phyloP scores from a whole-genome alignment of 1,284 basidiomycete species.

The Phenoliferia sp. region DNA sequence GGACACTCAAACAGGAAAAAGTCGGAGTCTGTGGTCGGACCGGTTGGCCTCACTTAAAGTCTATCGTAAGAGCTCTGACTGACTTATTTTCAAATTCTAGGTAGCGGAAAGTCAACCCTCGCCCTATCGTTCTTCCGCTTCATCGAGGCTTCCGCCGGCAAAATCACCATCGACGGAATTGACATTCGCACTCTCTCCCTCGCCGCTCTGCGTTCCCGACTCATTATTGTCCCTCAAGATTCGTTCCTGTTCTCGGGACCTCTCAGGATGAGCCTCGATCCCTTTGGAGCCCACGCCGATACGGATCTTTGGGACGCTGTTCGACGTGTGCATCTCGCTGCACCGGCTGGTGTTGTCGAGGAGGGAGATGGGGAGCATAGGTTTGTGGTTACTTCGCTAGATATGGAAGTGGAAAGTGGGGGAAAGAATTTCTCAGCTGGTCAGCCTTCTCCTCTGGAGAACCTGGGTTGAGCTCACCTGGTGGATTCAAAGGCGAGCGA shows the following conservation, averaged over 20 bases:
- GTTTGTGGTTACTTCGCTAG: neutral
- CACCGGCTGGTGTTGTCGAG: neutral
- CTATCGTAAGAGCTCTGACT: no score
- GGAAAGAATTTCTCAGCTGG: slow-evolving; percentile 50
- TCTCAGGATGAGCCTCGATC: slow-evolving; percentile 34
- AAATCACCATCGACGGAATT: slow-evolving; percentile 47
- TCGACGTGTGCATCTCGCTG: slow-evolving; percentile 47
- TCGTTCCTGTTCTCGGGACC: neutral
- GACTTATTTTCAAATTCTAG: neutral
- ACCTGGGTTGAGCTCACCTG: neutral
- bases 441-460: neutral
- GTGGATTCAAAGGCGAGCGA: slow-evolving; percentile 41
- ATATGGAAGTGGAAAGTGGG: slow-evolving; percentile 46
- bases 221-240: slow-evolving; percentile 52
- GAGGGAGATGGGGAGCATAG: neutral
- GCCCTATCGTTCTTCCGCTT: slow-evolving; percentile 50
- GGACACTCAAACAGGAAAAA: slow-evolving; percentile 42
- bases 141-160: slow-evolving; percentile 44
- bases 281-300: slow-evolving; percentile 48
- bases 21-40: slow-evolving; percentile 53
- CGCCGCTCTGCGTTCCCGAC: slow-evolving; percentile 46
- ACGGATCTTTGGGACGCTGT: slow-evolving; percentile 51
- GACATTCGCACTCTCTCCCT: slow-evolving; percentile 49
- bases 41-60: slow-evolving; percentile 33
- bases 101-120: slow-evolving; percentile 44